These are phyloP conservation scores for Neodidymelliopsis sp. DNA, from an alignment of 2,329 filamentous ascomycete genomes.

Conservation along the genomic window DNA sequence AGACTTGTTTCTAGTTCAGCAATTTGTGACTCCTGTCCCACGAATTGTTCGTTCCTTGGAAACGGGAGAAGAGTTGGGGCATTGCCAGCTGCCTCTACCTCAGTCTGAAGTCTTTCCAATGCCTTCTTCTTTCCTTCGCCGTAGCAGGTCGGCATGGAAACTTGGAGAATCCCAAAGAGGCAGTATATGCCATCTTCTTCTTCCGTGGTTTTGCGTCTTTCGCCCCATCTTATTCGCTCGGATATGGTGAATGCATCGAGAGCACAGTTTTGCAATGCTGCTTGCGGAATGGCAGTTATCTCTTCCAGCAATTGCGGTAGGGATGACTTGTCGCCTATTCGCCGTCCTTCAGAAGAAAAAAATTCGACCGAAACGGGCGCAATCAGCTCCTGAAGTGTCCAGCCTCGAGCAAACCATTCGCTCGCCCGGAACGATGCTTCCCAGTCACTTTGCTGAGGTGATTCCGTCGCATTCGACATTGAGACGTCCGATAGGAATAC, in stretches of 20 bases:
- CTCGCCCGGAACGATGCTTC: slow-evolving; percentile 24
- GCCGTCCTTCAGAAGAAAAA: slow-evolving; percentile 20
- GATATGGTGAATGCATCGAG: slow-evolving; percentile 28
- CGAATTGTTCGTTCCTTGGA: slow-evolving; percentile 33
- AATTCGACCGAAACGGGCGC: slow-evolving; percentile 24
- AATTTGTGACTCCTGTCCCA: slow-evolving; percentile 35
- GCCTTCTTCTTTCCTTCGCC: slow-evolving; percentile 30
- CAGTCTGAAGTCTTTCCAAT: slow-evolving; percentile 20
- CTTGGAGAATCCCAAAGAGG: slow-evolving; percentile 33
- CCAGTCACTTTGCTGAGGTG: slow-evolving; percentile 10
- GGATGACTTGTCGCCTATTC: slow-evolving; percentile 20
- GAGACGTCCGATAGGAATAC: slow-evolving; percentile 29
- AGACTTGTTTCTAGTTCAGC: slow-evolving; percentile 36
- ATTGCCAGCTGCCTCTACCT: slow-evolving; percentile 18
- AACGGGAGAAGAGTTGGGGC: slow-evolving; percentile 38
- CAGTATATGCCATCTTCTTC: slow-evolving; percentile 37
- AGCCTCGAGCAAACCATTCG: slow-evolving; percentile 24
- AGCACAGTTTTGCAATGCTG: slow-evolving; percentile 20
- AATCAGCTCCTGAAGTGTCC: slow-evolving; percentile 22
- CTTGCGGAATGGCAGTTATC: slow-evolving; percentile 24
- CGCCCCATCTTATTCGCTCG: slow-evolving; percentile 29
- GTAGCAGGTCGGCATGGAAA: slow-evolving; percentile 26
- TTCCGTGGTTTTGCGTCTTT: slow-evolving; percentile 28
- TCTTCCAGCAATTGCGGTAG: slow-evolving; percentile 22
- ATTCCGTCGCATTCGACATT: slow-evolving; percentile 1